These are phyloP conservation scores for Zangia roseola DNA, from an alignment of 768 basidiomycete species.

Conservation along the genomic window DNA sequence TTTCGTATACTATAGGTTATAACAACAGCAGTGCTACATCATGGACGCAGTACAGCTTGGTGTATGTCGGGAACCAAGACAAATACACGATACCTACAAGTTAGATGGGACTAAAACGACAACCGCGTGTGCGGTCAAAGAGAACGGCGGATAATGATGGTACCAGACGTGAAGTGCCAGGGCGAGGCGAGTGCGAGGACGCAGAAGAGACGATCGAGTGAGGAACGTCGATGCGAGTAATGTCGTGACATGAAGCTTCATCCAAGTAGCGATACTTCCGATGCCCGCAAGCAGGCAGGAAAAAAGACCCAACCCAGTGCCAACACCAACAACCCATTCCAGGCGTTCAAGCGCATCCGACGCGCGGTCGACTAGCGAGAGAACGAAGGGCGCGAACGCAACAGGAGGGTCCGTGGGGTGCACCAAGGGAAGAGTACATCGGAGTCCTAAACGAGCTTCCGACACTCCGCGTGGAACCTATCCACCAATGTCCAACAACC, in stretches of 20 bases:
- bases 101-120: conserved; percentile 24
- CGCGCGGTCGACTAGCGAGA: conserved; percentile 39
- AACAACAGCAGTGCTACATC: conserved; percentile 31
- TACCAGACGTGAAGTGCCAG: conserved; percentile 21
- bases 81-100: conserved; percentile 35
- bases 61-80: conserved; percentile 29
- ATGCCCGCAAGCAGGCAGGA: conserved; percentile 29
- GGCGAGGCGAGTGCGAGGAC: conserved; percentile 14
- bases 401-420: conserved; percentile 11
- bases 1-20: conserved; percentile 28
- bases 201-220: conserved; percentile 11
- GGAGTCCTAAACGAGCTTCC: conserved; percentile 20
- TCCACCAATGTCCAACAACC: conserved; percentile 24
- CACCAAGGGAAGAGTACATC: not conserved
- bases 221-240: conserved; percentile 12
- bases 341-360: conserved; percentile 27
- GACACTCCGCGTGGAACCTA: conserved; percentile 20
- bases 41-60: conserved; percentile 28
- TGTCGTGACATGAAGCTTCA: conserved; percentile 22
- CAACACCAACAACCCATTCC: conserved; percentile 12
- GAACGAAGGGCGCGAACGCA: conserved; percentile 25
- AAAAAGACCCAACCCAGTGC: conserved; percentile 7
- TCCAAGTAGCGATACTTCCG: conserved; percentile 15
- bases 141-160: conserved; percentile 20
- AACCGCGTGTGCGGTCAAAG: conserved; percentile 22